Conservation (phyloP, 345 rosid species). For the Kandelia obovata region DNA sequence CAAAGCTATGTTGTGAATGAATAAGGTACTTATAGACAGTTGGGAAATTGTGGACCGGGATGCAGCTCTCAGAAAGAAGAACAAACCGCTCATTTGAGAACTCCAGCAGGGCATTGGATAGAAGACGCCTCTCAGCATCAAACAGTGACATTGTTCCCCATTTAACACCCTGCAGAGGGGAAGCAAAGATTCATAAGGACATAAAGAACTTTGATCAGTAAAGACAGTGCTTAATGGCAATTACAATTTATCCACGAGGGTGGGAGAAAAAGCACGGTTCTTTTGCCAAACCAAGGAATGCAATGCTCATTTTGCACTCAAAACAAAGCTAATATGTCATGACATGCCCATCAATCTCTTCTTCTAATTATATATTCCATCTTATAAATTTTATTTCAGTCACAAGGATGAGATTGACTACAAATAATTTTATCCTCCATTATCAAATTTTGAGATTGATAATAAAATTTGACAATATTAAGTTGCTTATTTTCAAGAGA, state of each 20-base stretch:
- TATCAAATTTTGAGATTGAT: too few relatives aligned
- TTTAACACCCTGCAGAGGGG: conserved; percentile 52
- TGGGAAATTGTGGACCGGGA: conserved; percentile 77
- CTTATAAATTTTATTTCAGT: too few relatives aligned
- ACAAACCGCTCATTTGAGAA: conserved; percentile 82
- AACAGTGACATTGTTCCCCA: conserved; percentile 74
- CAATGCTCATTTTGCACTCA: not conserved
- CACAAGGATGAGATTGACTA: too few relatives aligned
- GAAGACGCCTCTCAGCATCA: conserved; percentile 89
- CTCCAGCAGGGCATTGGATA: conserved; percentile 83
- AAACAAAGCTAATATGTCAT: not conserved
- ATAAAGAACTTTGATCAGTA: not conserved
- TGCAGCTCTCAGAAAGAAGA: conserved; percentile 95
- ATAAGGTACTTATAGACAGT: conserved; percentile 72
- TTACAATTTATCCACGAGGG: too few relatives aligned
- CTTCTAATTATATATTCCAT: not conserved
- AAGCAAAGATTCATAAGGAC: not conserved
- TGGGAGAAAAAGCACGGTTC: not conserved
- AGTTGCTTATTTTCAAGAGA: too few relatives aligned
- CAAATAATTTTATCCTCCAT: too few relatives aligned
- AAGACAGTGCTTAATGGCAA: not conserved
- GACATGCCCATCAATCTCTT: not conserved
- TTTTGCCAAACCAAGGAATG: not conserved
- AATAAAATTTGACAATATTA: too few relatives aligned
- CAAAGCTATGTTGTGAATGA: conserved; percentile 67